These are phyloP conservation scores for Globisporangium barbulae DNA, from an alignment of 352 stramenopile species.

Conservation along the genomic window DNA sequence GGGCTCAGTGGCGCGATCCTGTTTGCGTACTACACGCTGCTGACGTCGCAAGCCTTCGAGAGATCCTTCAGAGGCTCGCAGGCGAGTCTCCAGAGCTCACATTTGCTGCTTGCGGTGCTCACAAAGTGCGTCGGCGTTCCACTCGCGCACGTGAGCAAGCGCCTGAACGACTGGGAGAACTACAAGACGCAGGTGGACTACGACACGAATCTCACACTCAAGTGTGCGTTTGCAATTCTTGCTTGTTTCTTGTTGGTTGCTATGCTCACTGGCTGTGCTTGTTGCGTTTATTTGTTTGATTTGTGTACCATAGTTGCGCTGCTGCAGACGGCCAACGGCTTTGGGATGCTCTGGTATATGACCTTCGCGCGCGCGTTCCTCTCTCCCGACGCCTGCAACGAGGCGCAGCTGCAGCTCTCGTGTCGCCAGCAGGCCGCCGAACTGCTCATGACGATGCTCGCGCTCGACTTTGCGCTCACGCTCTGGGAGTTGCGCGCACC, in stretches of 20 bases:
- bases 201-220: conserved; percentile 73
- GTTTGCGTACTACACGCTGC: conserved; percentile 28
- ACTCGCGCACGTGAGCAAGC: conserved; percentile 22
- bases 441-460: conserved; percentile 46
- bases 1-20: conserved; percentile 26
- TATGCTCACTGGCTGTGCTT: background rate
- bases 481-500: conserved; percentile 41
- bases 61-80: conserved; percentile 12
- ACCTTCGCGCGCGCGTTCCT: conserved; percentile 43
- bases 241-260: background rate
- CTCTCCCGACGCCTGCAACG: conserved; percentile 17
- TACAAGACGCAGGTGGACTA: conserved; percentile 62
- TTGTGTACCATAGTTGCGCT: conserved; percentile 34
- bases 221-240: conserved; percentile 43
- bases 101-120: conserved; percentile 39
- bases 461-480: conserved; percentile 25
- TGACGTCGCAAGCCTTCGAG: conserved; percentile 34
- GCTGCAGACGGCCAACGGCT: conserved; percentile 62
- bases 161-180: conserved; percentile 72
- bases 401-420: conserved; percentile 20
- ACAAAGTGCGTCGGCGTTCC: conserved; percentile 31
- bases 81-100: conserved; percentile 26
- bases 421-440: conserved; percentile 43
- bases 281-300: background rate
- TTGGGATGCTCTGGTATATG: conserved; percentile 51